A percentile compares a stretch with the other conserved stretches of the same genome.
Conservation (phyloP, 2,329 filamentous ascomycete genomes). For the Epichloe brachyelytri region DNA sequence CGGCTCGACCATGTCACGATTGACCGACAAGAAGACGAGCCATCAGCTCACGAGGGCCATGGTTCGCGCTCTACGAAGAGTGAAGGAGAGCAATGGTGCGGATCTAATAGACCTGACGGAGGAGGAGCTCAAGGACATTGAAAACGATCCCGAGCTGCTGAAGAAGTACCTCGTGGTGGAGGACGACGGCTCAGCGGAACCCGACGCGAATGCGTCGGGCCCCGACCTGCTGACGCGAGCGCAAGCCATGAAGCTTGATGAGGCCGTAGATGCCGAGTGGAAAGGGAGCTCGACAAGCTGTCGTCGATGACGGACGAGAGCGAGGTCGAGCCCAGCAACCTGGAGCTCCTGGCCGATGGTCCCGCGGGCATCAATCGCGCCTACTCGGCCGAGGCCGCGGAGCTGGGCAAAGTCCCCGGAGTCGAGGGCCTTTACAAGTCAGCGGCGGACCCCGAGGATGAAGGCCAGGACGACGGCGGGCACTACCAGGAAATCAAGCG, state of each 20-base stretch:
- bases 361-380: slow-evolving; percentile 21
- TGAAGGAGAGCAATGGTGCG: slow-evolving; percentile 28
- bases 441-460: slow-evolving; percentile 35
- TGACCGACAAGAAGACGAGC: slow-evolving; percentile 30
- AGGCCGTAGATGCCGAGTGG: slow-evolving; percentile 24
- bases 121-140: slow-evolving; percentile 30
- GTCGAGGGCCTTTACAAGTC: slow-evolving; percentile 38
- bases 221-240: slow-evolving; percentile 19
- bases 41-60: slow-evolving; percentile 29
- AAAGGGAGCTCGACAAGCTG: slow-evolving; percentile 25
- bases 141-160: slow-evolving; percentile 26
- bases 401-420: slow-evolving; percentile 39
- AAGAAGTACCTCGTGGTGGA: slow-evolving; percentile 24
- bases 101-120: slow-evolving; percentile 36
- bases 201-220: slow-evolving; percentile 13
- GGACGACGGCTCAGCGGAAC: slow-evolving; percentile 13
- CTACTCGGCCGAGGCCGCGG: slow-evolving; percentile 33
- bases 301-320: slow-evolving; percentile 16
- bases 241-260: slow-evolving; percentile 24
- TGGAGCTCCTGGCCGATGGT: slow-evolving; percentile 25
- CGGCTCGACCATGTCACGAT: slow-evolving; percentile 29
- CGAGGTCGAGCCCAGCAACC: slow-evolving; percentile 19
- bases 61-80: slow-evolving; percentile 27
- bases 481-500: slow-evolving; percentile 39
- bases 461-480: slow-evolving; percentile 37